A percentile compares a stretch with the other conserved stretches of the same genome.
Conservation (phyloP, 768 basidiomycete species). For the Tulasnella sp. region DNA sequence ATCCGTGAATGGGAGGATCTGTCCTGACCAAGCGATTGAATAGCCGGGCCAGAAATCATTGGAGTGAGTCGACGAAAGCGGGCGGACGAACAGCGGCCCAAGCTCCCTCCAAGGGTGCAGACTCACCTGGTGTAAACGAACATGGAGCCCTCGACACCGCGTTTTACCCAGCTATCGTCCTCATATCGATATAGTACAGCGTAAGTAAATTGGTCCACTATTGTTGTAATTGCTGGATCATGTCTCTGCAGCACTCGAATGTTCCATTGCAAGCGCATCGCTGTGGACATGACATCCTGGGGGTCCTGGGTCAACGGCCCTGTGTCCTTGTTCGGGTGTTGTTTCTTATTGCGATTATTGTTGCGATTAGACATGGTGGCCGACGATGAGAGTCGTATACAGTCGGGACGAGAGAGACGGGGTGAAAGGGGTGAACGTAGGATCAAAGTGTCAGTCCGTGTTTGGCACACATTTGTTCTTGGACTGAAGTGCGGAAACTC, state of each 20-base stretch:
- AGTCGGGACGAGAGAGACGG: no score
- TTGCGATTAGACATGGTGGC: not conserved
- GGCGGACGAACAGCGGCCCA: not conserved
- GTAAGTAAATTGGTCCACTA: slow-evolving; percentile 82
- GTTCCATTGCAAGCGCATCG: slow-evolving; percentile 31
- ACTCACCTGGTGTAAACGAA: slow-evolving; percentile 76
- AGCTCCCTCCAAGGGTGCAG: not conserved
- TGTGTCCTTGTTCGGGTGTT: not conserved
- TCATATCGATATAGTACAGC: slow-evolving; percentile 38
- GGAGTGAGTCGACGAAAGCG: not conserved
- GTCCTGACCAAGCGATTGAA: slow-evolving; percentile 33
- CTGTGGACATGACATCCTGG: slow-evolving; percentile 17
- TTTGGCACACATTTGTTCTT: not conserved
- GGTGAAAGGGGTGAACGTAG: not conserved
- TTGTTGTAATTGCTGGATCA: slow-evolving; percentile 66
- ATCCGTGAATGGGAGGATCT: slow-evolving; percentile 71
- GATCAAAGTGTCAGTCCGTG: not conserved
- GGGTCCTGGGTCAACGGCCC: slow-evolving; percentile 9
- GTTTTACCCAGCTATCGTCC: slow-evolving; percentile 61
- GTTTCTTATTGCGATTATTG: not conserved
- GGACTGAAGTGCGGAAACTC: not conserved
- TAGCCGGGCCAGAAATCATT: not conserved
- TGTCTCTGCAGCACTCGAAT: slow-evolving; percentile 68
- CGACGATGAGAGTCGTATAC: not conserved
- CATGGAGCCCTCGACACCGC: slow-evolving; percentile 80